These are phyloP conservation scores for Tritrichomonas musculus DNA, from an alignment of 208 protist species.

Conservation along the genomic window DNA sequence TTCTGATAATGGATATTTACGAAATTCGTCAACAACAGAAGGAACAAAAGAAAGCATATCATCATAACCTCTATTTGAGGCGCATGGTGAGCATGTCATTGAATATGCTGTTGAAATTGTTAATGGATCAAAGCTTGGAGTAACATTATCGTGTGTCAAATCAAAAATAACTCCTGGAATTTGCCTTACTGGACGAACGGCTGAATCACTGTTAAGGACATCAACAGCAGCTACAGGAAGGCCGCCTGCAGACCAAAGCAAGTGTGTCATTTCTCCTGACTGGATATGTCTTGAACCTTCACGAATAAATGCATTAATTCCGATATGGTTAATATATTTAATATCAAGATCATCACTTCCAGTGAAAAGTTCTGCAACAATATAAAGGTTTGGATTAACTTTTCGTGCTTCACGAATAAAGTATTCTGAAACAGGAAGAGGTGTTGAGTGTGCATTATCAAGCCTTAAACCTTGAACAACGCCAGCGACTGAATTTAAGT, in stretches of 20 bases:
- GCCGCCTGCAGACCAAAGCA: background rate
- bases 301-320: background rate
- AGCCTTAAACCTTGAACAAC: background rate
- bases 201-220: background rate
- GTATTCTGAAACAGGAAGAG: background rate
- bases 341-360: background rate
- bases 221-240: background rate
- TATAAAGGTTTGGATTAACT: background rate
- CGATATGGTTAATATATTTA: constrained; percentile 21
- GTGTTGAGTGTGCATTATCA: constrained; percentile 25
- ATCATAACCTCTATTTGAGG: background rate
- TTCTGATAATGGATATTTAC: background rate
- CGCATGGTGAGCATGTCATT: background rate
- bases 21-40: background rate
- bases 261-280: background rate
- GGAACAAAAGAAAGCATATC: background rate
- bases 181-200: background rate
- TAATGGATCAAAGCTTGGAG: background rate
- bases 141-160: background rate
- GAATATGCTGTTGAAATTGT: background rate
- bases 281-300: background rate
- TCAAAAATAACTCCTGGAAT: constrained; percentile 31
- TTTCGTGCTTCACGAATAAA: background rate
- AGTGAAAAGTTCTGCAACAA: background rate
- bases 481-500: background rate